Percentiles rank a stretch among this genome's conserved stretches.
Conservation (phyloP, 2,329 filamentous ascomycete species). For the Eutypella sp. region DNA sequence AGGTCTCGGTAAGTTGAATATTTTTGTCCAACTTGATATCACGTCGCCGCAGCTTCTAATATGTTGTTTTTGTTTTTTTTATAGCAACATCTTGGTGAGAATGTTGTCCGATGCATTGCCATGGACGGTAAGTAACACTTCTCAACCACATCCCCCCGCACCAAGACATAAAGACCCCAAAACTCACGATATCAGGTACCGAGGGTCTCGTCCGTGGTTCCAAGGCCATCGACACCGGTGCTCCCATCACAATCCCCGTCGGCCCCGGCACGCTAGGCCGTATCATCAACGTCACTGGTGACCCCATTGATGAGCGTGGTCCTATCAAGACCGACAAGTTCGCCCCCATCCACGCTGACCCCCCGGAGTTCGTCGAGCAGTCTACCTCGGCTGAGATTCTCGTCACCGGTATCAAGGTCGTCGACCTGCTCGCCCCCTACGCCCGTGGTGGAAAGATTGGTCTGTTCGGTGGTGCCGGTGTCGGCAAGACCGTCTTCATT, state of each 20-base stretch:
- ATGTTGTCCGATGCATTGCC: slow-evolving; percentile 98
- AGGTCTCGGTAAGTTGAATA: slow-evolving; percentile 73
- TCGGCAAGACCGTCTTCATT: slow-evolving; percentile 99
- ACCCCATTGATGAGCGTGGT: slow-evolving; percentile 98
- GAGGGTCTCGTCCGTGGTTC: slow-evolving; percentile 97
- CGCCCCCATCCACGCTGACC: slow-evolving; percentile 88
- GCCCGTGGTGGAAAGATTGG: slow-evolving; percentile 99
- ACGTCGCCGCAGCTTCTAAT: slow-evolving; percentile 30
- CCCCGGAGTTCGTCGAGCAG: slow-evolving; percentile 90
- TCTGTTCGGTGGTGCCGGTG: slow-evolving; percentile 99
- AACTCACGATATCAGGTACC: slow-evolving; percentile 63
- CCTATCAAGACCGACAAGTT: slow-evolving; percentile 91
- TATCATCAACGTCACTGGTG: slow-evolving; percentile 99
- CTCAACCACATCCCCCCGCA: slow-evolving; percentile 13
- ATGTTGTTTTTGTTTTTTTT: no score
- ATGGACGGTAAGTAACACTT: slow-evolving; percentile 79
- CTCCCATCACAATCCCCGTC: slow-evolving; percentile 94
- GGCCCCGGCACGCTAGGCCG: slow-evolving; percentile 89
- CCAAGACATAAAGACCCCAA: slow-evolving; percentile 1
- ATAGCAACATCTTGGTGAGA: slow-evolving; percentile 99
- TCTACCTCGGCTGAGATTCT: slow-evolving; percentile 95
- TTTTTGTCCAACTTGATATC: background rate
- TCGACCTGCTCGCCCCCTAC: slow-evolving; percentile 97
- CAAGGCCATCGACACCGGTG: slow-evolving; percentile 80
- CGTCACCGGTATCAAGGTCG: slow-evolving; percentile 99